A percentile compares a stretch with the other conserved stretches of the same genome.
These are phyloP conservation scores for Myxozyma geophila DNA, from an alignment of 805 yeast genomes.

Conservation along the genomic window DNA sequence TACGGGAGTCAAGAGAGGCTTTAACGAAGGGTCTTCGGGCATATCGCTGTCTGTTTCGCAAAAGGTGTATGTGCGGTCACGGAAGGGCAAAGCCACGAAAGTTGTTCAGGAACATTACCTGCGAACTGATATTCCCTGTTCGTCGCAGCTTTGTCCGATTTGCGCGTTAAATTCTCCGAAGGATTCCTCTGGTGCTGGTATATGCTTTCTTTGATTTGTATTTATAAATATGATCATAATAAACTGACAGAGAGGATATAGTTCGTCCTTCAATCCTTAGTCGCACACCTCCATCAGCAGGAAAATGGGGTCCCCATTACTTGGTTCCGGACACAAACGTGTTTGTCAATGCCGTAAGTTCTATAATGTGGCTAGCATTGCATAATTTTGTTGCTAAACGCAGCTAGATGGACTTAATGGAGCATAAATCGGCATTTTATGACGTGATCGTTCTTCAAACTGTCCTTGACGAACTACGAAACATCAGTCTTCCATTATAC, in stretches of 20 bases:
- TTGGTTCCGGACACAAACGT: conserved; percentile 86
- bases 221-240: not conserved
- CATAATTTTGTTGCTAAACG: not conserved
- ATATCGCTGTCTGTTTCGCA: conserved; percentile 26
- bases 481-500: conserved; percentile 84
- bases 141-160: conserved; percentile 66
- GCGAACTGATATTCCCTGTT: conserved; percentile 90
- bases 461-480: conserved; percentile 89
- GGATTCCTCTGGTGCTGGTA: conserved; percentile 51
- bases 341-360: conserved; percentile 65
- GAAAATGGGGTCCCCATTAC: conserved; percentile 71
- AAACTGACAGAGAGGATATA: not conserved
- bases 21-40: conserved; percentile 5
- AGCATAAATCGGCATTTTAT: conserved; percentile 71
- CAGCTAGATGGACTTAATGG: conserved; percentile 73
- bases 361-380: not conserved
- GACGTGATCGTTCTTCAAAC: conserved; percentile 96
- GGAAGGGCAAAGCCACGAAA: conserved; percentile 85
- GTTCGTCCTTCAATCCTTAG: conserved; percentile 66
- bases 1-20: conserved; percentile 7
- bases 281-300: conserved; percentile 56
- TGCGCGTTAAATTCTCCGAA: conserved; percentile 64
- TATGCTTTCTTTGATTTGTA: not conserved
- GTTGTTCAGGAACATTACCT: conserved; percentile 93
- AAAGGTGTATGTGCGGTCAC: conserved; percentile 87